Conservation (phyloP, 768 basidiomycete species). For the Collybia nuda region DNA sequence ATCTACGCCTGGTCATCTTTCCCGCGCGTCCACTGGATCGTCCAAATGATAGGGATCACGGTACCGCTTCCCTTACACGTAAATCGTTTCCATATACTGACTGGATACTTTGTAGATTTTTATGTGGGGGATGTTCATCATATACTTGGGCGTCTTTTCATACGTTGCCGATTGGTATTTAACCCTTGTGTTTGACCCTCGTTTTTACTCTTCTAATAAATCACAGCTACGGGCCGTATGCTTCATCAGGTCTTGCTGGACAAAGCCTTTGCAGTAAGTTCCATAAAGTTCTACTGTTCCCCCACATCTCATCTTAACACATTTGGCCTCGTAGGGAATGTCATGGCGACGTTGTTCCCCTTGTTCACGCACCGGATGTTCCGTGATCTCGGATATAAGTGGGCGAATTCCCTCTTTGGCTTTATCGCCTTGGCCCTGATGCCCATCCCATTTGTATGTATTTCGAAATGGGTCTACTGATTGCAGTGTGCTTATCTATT, state of each 20-base stretch:
- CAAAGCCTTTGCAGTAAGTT: constrained; percentile 42
- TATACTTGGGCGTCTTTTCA: constrained; percentile 57
- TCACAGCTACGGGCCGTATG: constrained; percentile 54
- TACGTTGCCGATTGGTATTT: constrained; percentile 65
- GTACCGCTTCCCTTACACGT: constrained; percentile 7
- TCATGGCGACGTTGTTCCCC: constrained; percentile 49
- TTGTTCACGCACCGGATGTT: constrained; percentile 64
- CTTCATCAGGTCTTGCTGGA: constrained; percentile 70
- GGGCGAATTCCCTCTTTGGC: constrained; percentile 58
- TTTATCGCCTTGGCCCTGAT: constrained; percentile 50
- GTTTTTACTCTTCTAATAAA: not conserved
- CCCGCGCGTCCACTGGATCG: constrained; percentile 59
- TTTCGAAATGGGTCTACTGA: not conserved
- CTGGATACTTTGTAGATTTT: constrained; percentile 36
- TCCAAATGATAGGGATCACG: constrained; percentile 21
- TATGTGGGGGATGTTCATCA: constrained; percentile 48
- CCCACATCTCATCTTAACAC: too few relatives aligned
- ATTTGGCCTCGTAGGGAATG: not conserved
- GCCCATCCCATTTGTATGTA: constrained; percentile 55
- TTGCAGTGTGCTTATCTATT: not conserved
- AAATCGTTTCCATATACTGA: constrained; percentile 8
- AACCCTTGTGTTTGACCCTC: not conserved
- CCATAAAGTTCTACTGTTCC: too few relatives aligned
- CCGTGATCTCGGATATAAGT: constrained; percentile 47
- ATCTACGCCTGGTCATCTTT: constrained; percentile 73